phyloP scores from a whole-genome alignment of 805 yeast species.

The Candida tallmaniae region DNA sequence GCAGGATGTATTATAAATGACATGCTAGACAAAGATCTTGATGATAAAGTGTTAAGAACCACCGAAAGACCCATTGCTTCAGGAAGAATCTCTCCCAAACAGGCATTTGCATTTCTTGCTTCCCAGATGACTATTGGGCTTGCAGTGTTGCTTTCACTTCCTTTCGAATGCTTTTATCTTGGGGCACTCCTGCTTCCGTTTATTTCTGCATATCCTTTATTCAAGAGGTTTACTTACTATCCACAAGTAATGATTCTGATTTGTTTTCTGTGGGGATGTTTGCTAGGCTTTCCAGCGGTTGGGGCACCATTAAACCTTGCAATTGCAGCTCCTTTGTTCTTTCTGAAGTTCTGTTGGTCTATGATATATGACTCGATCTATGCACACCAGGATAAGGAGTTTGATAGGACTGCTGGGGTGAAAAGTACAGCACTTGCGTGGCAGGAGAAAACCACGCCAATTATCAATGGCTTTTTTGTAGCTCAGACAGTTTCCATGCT shows the following conservation, averaged over 20 bases:
- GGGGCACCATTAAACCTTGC: constrained; percentile 70
- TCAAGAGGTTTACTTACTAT: constrained; percentile 91
- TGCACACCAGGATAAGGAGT: constrained; percentile 94
- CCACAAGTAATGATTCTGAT: constrained; percentile 82
- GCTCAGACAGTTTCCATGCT: constrained; percentile 65
- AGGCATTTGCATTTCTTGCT: constrained; percentile 67
- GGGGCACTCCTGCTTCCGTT: constrained; percentile 79
- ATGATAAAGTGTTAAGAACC: constrained; percentile 82
- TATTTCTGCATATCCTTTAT: constrained; percentile 84
- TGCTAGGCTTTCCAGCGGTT: constrained; percentile 94
- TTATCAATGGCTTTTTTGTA: constrained; percentile 57
- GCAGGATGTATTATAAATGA: constrained; percentile 98
- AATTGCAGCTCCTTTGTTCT: constrained; percentile 73
- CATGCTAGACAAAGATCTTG: constrained; percentile 76
- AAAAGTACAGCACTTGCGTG: constrained; percentile 94
- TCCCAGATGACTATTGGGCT: constrained; percentile 75
- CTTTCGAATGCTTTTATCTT: constrained; percentile 72
- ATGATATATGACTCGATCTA: constrained; percentile 94
- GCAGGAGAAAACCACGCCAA: constrained; percentile 75
- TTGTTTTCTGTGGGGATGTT: constrained; percentile 92
- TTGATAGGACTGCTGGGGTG: constrained; percentile 86
- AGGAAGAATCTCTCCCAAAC: constrained; percentile 65
- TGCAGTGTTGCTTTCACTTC: constrained; percentile 65
- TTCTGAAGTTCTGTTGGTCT: constrained; percentile 83
- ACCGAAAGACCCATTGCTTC: constrained; percentile 90